These are phyloP conservation scores for Cenchrus fungigraminus DNA, from an alignment of 176 grass and related monocot genomes.

Conservation along the genomic window DNA sequence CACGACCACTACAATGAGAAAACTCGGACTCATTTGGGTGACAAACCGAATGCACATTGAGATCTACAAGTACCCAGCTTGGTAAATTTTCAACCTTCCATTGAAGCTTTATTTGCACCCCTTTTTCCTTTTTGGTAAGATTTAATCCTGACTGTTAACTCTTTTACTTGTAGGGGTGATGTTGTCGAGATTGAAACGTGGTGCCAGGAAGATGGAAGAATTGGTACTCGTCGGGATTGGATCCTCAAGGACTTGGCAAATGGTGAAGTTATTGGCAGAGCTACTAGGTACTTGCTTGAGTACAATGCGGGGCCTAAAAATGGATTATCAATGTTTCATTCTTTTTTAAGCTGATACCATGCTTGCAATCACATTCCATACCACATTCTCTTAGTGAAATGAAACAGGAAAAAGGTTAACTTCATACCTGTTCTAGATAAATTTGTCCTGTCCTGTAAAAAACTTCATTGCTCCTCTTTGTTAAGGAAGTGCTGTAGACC, in stretches of 20 bases:
- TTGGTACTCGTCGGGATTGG: conserved; percentile 95
- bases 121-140: conserved; percentile 15
- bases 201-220: conserved; percentile 96
- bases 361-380: conserved; percentile 7
- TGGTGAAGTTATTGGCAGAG: conserved; percentile 95
- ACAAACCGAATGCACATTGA: conserved; percentile 98
- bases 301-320: not conserved
- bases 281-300: conserved; percentile 79
- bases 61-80: conserved; percentile 94
- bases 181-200: conserved; percentile 97
- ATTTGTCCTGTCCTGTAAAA: not conserved
- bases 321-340: not conserved
- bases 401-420: not conserved
- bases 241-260: conserved; percentile 92
- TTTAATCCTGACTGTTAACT: conserved; percentile 20
- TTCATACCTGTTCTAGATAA: not conserved
- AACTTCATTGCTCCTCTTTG: not conserved
- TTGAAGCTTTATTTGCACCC: conserved; percentile 3
- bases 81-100: conserved; percentile 54
- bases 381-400: not conserved
- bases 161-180: conserved; percentile 73
- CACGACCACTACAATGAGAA: conserved; percentile 90
- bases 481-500: not conserved
- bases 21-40: conserved; percentile 96
- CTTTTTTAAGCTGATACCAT: conserved; percentile 2